Evolutionary conservation across 2,329 filamentous ascomycete species (phyloP), one percentile per base, ranked within the genome.

Genomic region (Claviceps spartinae): DNA sequence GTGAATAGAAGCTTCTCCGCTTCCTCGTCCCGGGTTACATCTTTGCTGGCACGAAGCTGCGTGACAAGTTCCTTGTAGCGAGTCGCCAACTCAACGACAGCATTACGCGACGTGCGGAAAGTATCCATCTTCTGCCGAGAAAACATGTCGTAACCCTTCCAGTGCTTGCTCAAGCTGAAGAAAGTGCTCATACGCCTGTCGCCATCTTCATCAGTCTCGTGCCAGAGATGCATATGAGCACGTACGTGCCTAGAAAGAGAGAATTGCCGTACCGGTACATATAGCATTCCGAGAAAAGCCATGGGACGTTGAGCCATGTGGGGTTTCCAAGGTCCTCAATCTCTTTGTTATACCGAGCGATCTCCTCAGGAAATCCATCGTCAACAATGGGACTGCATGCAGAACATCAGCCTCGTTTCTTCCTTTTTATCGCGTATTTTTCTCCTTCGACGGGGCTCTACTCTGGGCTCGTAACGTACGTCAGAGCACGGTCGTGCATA

Each of bases 241-340:
- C 2, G 8, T 11, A 44, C 24, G 42, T 22, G 9, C 42, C 14
- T 22, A 16, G 8, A 26, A n/a, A 7, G 8, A 16, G 2, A 20
- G 16, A 30, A 3, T 2, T 5, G 18, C 26, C 62, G 50, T 70
- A 84, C 82, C 86, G 77, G 72, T 91, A 97, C 54, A 98, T 77
- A 67, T 97, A 97, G 73, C 93, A 97, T 72, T 98, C 93, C 26
- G 85, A 75, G 68, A 81, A 98, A 1, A 98, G 77, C 93, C 93
- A 98, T 5, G 89, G 79, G 5, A 85, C 81, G 56, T 85, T 77
- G 63, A 91, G 85, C 93, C 93, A 98, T 47, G 78, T 82, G 0
- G 86, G 81, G 47, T 77, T 79, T 44, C 83, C 86, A 20, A 88
- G 76, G 57, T 83, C 75, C 58, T 85, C 78, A 5, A 98, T 72